Evolutionary conservation across 106 monocot genomes (phyloP).

Genomic region (Vanilla planifolia): DNA sequence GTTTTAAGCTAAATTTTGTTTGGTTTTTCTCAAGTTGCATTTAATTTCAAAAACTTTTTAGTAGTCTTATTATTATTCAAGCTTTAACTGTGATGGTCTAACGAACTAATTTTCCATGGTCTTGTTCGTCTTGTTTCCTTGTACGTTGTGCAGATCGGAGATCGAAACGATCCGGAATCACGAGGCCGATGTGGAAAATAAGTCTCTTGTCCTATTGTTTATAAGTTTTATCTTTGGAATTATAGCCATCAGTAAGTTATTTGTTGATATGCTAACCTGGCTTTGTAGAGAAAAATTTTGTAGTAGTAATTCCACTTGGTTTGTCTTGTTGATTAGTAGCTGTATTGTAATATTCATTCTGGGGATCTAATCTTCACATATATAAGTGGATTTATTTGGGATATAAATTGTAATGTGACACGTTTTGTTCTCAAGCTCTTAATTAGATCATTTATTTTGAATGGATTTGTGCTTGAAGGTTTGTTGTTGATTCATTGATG

Average conservation of each 20-base stretch:
- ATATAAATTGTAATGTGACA: no score
- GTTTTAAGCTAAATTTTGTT: no score
- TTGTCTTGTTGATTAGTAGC: slow-evolving; percentile 71
- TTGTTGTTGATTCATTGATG: no score
- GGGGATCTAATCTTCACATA: slow-evolving; percentile 30
- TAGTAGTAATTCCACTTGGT: slow-evolving; percentile 52
- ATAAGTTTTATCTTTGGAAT: slow-evolving; percentile 66
- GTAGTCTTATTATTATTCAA: no score
- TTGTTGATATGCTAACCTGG: slow-evolving; percentile 25
- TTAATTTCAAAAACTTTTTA: no score
- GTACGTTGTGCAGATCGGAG: slow-evolving; percentile 43
- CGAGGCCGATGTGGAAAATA: slow-evolving; percentile 69
- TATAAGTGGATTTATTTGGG: no score
- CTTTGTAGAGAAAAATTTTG: slow-evolving; percentile 51
- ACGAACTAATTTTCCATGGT: no score
- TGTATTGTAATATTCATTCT: slow-evolving; percentile 58
- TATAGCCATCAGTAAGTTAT: slow-evolving; percentile 53
- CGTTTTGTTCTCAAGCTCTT: no score
- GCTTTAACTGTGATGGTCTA: no score
- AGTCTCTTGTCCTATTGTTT: slow-evolving; percentile 45
- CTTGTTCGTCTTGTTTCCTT: neutral
- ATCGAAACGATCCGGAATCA: slow-evolving; percentile 33
- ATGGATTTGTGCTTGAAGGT: no score
- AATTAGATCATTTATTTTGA: no score
- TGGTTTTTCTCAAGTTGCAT: no score